Percentiles rank a stretch among this genome's conserved stretches.
Evolutionary conservation across 2,329 filamentous ascomycete genomes (phyloP).

Genomic region (Aspergillus terreus): DNA sequence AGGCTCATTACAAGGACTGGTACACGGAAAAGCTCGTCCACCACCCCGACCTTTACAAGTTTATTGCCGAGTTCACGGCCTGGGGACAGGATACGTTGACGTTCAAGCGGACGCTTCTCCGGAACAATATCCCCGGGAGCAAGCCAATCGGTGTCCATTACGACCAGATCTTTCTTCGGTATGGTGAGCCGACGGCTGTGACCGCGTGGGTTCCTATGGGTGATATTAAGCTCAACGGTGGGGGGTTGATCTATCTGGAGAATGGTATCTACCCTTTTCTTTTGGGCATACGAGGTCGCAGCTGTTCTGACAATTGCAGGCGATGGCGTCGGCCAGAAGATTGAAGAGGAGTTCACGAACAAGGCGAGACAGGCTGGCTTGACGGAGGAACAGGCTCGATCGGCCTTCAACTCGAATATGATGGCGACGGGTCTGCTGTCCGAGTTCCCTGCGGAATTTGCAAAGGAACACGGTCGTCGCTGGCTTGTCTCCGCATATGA

Average conservation of each 20-base stretch:
- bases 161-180: constrained; percentile 56
- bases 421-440: constrained; percentile 53
- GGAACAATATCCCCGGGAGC: constrained; percentile 56
- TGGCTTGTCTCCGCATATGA: constrained; percentile 55
- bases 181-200: constrained; percentile 53
- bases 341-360: constrained; percentile 41
- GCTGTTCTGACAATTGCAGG: constrained; percentile 20
- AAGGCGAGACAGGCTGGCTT: constrained; percentile 50
- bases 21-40: constrained; percentile 55
- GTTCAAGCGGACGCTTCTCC: constrained; percentile 49
- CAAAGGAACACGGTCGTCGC: constrained; percentile 40
- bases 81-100: constrained; percentile 51
- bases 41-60: constrained; percentile 48
- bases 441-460: constrained; percentile 47
- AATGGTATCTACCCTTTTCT: constrained; percentile 22
- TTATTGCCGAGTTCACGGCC: constrained; percentile 50
- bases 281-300: not conserved
- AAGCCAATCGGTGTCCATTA: constrained; percentile 60
- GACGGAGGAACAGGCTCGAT: constrained; percentile 49
- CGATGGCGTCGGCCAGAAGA: constrained; percentile 45
- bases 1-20: constrained; percentile 53
- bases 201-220: constrained; percentile 59
- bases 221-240: constrained; percentile 52
- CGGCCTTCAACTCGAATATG: constrained; percentile 59
- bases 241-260: constrained; percentile 59